Evolutionary conservation across 768 basidiomycete species (phyloP).

Genomic region (Pleurotus citrinopileatus): DNA sequence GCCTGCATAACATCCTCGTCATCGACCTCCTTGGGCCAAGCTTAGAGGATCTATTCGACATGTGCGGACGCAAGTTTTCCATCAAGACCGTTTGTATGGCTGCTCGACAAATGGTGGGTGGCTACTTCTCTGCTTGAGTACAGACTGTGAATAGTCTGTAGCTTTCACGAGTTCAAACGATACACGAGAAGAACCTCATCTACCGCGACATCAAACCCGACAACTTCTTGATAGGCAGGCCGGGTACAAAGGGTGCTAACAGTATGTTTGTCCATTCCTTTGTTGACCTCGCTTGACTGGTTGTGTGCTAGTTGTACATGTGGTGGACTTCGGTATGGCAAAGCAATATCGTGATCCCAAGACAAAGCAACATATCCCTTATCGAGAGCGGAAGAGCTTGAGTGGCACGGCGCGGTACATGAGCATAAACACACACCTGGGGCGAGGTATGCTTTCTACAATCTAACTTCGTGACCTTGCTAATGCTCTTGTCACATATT

Average conservation of each 20-base stretch:
- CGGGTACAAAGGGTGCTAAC: slow-evolving; percentile 87
- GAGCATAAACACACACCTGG: slow-evolving; percentile 99
- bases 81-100: slow-evolving; percentile 99
- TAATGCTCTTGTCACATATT: background rate
- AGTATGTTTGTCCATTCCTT: slow-evolving; percentile 38
- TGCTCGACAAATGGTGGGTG: slow-evolving; percentile 89
- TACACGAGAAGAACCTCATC: slow-evolving; percentile 99
- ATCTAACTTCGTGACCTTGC: background rate
- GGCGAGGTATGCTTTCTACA: slow-evolving; percentile 76
- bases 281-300: slow-evolving; percentile 10
- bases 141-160: slow-evolving; percentile 26
- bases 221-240: slow-evolving; percentile 96
- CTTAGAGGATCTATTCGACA: slow-evolving; percentile 97
- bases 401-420: slow-evolving; percentile 98
- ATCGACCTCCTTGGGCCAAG: slow-evolving; percentile 97
- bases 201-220: slow-evolving; percentile 99
- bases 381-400: slow-evolving; percentile 95
- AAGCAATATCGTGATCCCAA: slow-evolving; percentile 99
- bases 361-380: slow-evolving; percentile 99
- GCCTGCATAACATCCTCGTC: slow-evolving; percentile 96
- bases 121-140: background rate
- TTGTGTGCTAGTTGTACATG: slow-evolving; percentile 67
- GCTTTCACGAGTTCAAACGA: slow-evolving; percentile 94
- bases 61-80: slow-evolving; percentile 97
- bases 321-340: slow-evolving; percentile 99